Evolutionary conservation across 2,329 filamentous ascomycete genomes (phyloP).

Genomic region (Diaporthe sp.): DNA sequence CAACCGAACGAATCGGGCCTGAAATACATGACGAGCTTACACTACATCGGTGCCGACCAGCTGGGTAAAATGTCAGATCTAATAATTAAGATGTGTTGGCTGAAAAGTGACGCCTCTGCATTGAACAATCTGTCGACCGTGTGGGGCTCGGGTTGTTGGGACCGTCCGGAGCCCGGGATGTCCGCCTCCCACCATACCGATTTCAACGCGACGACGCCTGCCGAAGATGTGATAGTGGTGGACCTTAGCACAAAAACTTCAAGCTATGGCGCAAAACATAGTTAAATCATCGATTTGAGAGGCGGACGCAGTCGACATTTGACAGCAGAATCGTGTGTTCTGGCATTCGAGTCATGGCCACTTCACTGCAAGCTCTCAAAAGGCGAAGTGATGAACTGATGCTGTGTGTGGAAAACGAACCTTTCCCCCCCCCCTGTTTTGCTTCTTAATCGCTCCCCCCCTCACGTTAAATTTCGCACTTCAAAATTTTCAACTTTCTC

Average conservation of each 20-base stretch:
- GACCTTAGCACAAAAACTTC: not conserved
- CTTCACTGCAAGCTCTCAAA: not conserved
- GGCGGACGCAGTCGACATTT: not conserved
- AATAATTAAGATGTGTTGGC: not conserved
- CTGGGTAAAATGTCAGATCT: not conserved
- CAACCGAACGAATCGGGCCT: not conserved
- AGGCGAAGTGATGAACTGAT: not conserved
- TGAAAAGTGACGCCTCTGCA: constrained; percentile 3
- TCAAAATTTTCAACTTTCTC: no score
- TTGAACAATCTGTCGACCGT: not conserved
- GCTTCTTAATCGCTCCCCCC: no score
- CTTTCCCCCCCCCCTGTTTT: no score
- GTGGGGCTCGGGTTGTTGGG: constrained; percentile 14
- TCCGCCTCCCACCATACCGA: not conserved
- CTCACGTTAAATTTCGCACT: no score
- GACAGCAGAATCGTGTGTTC: not conserved
- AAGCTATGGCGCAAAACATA: not conserved
- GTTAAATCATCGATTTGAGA: not conserved
- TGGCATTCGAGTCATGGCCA: not conserved
- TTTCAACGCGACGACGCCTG: not conserved
- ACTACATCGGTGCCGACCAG: not conserved
- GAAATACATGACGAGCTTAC: not conserved
- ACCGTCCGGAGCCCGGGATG: constrained; percentile 10
- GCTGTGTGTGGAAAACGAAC: no score
- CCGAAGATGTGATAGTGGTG: not conserved